Conservation (phyloP, 1,284 basidiomycete genomes). For the Athelia sp. region DNA sequence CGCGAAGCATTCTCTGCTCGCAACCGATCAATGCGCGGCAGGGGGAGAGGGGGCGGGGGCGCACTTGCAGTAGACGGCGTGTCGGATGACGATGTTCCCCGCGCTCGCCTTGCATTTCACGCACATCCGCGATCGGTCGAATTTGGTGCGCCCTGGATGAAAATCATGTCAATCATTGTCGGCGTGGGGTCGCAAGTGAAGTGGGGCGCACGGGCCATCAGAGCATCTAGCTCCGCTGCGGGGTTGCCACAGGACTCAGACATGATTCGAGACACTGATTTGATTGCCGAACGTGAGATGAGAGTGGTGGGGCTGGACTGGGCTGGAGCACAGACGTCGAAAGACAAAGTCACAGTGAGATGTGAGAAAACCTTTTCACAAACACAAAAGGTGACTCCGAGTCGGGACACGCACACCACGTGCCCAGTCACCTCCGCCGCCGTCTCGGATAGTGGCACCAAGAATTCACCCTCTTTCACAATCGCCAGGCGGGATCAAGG, state of each 20-base stretch:
- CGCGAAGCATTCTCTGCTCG: conserved; percentile 59
- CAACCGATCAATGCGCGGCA: conserved; percentile 3
- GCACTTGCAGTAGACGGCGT: conserved; percentile 81
- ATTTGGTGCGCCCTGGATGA: conserved; percentile 45
- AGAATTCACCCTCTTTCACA: too few relatives aligned
- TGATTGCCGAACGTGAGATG: not conserved
- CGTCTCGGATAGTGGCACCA: too few relatives aligned
- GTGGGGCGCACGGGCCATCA: conserved; percentile 57
- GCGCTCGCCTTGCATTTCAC: conserved; percentile 62
- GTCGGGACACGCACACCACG: too few relatives aligned
- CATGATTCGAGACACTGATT: not conserved
- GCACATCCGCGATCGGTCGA: conserved; percentile 60
- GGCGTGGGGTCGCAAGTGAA: not conserved
- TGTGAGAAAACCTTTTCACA: too few relatives aligned
- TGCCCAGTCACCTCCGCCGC: too few relatives aligned
- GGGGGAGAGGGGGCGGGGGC: conserved; percentile 22
- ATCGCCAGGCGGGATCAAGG: too few relatives aligned
- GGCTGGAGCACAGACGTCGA: too few relatives aligned
- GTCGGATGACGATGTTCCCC: conserved; percentile 69
- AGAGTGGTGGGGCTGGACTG: too few relatives aligned
- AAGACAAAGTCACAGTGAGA: too few relatives aligned
- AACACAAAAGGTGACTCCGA: too few relatives aligned
- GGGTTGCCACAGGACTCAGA: conserved; percentile 54
- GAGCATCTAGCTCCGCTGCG: conserved; percentile 44
- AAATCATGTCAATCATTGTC: not conserved